These are phyloP conservation scores for Amaranthus hypochondriacus DNA, from an alignment of 148 eudicot species.

Conservation along the genomic window DNA sequence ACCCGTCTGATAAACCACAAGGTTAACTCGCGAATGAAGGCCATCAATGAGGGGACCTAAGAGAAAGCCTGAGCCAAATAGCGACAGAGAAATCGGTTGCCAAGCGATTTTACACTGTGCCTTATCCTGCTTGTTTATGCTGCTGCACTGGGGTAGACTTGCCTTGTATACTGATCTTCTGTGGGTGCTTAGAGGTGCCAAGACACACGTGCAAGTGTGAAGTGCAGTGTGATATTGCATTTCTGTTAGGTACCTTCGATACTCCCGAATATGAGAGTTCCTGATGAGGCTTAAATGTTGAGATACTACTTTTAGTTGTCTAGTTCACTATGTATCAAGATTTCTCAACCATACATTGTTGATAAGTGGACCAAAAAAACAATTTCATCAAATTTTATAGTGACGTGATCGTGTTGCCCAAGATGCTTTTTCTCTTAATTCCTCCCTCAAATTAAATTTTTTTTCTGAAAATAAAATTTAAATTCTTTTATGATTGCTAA, in stretches of 20 bases:
- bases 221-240: constrained; percentile 20
- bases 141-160: constrained; percentile 13
- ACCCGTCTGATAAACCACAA: constrained; percentile 63
- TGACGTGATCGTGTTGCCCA: too few relatives aligned
- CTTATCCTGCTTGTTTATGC: constrained; percentile 29
- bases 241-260: constrained; percentile 6
- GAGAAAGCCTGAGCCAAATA: constrained; percentile 63
- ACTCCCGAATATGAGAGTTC: neutral
- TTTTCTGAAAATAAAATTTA: too few relatives aligned
- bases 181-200: neutral
- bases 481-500: too few relatives aligned
- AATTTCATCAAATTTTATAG: too few relatives aligned
- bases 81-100: constrained; percentile 42
- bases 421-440: too few relatives aligned
- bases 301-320: neutral
- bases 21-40: constrained; percentile 69
- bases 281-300: neutral
- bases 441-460: too few relatives aligned
- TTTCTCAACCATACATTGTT: constrained; percentile 4
- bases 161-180: constrained; percentile 2
- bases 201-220: neutral
- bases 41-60: constrained; percentile 75
- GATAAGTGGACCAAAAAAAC: neutral
- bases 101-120: constrained; percentile 20
- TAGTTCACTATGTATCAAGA: neutral